These are phyloP conservation scores for Deuterostichococcus epilithicus DNA, from an alignment of 139 green algal genomes.

Conservation along the genomic window DNA sequence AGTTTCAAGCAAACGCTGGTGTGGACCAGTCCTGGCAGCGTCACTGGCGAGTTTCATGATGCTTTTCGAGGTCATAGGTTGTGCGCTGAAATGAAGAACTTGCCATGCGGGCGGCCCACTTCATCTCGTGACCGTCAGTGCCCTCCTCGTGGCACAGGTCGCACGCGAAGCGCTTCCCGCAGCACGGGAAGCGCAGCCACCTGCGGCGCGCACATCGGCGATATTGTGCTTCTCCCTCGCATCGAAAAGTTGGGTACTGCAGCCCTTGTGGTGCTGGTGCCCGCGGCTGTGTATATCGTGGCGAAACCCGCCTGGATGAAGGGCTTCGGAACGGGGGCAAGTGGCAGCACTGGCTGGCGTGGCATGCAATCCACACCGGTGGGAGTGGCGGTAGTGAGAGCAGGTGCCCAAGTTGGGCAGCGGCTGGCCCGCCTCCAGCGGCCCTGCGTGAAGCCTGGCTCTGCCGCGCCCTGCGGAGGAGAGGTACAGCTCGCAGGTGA, in stretches of 20 bases:
- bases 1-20: not conserved
- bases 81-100: too few species aligned
- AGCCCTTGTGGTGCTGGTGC: too few species aligned
- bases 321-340: too few species aligned
- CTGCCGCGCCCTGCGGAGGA: not conserved
- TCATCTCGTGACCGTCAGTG: constrained; percentile 41
- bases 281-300: too few species aligned
- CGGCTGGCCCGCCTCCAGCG: constrained; percentile 36
- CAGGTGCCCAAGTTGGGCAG: constrained; percentile 62
- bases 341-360: too few species aligned
- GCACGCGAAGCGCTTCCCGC: constrained; percentile 49
- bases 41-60: too few species aligned
- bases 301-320: too few species aligned
- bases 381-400: constrained; percentile 67
- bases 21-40: constrained; percentile 34
- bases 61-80: too few species aligned
- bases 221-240: too few species aligned
- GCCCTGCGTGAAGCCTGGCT: not conserved
- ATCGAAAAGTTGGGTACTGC: too few species aligned
- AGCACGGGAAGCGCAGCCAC: constrained; percentile 78
- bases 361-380: constrained; percentile 30
- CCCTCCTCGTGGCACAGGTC: constrained; percentile 47
- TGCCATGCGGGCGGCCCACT: constrained; percentile 46
- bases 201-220: constrained; percentile 19
- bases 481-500: too few species aligned